A percentile compares a stretch with the other conserved stretches of the same genome.
Evolutionary conservation across 306 rosid genomes (phyloP).

Genomic region (Pachyrhizus erosus): DNA sequence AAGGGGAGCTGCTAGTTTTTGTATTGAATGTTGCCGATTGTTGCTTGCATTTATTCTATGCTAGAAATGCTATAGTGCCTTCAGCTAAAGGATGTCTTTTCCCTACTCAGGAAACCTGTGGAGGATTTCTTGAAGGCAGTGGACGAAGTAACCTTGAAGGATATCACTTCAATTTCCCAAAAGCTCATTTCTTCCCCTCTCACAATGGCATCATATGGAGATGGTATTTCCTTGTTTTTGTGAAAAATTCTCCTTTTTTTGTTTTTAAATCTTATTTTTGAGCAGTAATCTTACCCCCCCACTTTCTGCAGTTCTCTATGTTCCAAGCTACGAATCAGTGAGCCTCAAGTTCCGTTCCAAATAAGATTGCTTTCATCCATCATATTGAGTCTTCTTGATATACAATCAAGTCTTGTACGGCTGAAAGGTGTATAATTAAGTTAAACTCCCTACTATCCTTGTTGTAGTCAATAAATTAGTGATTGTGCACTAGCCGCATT

Average conservation of each 20-base stretch:
- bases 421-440: constrained; percentile 47
- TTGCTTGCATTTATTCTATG: constrained; percentile 18
- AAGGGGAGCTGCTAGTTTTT: constrained; percentile 10
- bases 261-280: not conserved
- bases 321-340: constrained; percentile 81
- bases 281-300: constrained; percentile 7
- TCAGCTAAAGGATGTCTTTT: constrained; percentile 29
- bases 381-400: constrained; percentile 11
- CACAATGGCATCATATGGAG: constrained; percentile 93
- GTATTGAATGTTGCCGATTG: not conserved
- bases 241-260: not conserved
- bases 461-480: constrained; percentile 50
- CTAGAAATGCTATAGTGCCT: not conserved
- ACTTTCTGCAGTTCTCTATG: constrained; percentile 68
- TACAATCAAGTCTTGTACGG: constrained; percentile 39
- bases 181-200: constrained; percentile 91
- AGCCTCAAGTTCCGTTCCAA: constrained; percentile 70
- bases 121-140: constrained; percentile 81
- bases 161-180: constrained; percentile 69
- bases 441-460: constrained; percentile 31
- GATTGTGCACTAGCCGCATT: constrained; percentile 46
- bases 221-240: constrained; percentile 56
- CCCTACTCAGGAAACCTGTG: constrained; percentile 67
- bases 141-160: constrained; percentile 72
- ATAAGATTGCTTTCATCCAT: constrained; percentile 48